Evolutionary conservation across 768 basidiomycete species (phyloP).

Genomic region (Boletus reticuloceps): DNA sequence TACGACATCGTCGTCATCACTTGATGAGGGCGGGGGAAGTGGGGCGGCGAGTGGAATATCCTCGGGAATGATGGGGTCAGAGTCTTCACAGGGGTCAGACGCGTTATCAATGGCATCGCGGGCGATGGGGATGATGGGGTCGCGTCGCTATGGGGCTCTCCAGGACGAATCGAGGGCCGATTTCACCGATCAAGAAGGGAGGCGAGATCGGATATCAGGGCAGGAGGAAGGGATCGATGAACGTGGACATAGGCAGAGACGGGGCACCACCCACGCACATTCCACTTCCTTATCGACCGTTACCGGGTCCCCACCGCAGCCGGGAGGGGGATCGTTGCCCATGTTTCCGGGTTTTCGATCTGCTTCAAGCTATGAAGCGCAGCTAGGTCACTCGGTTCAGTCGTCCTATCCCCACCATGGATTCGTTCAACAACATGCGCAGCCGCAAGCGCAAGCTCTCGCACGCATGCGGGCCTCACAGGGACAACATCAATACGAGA

Average conservation of each 20-base stretch:
- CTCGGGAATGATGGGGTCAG: slow-evolving; percentile 8
- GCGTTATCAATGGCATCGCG: neutral
- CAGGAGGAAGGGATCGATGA: neutral
- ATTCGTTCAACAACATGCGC: slow-evolving; percentile 11
- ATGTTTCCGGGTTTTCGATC: neutral
- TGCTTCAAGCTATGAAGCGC: neutral
- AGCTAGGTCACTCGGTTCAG: slow-evolving; percentile 1
- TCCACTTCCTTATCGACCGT: slow-evolving; percentile 28
- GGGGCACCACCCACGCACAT: slow-evolving; percentile 10
- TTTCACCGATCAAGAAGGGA: slow-evolving; percentile 1
- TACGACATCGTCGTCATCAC: slow-evolving; percentile 21
- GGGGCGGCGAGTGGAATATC: slow-evolving; percentile 15
- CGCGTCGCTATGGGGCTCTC: neutral
- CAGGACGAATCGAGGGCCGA: neutral
- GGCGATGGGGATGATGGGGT: neutral
- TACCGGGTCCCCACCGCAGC: slow-evolving; percentile 14
- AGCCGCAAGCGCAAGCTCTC: neutral
- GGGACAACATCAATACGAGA: slow-evolving; percentile 8
- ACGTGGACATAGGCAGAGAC: neutral
- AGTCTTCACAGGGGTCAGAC: slow-evolving; percentile 11
- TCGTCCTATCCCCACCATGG: neutral
- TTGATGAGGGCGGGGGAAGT: slow-evolving; percentile 12
- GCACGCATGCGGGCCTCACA: slow-evolving; percentile 1
- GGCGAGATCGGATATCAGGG: neutral
- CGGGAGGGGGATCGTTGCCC: neutral